Percentiles rank a stretch among this genome's conserved stretches.
These are phyloP conservation scores for Monilinia aucupariae DNA, from an alignment of 2,329 filamentous ascomycete species.

Conservation along the genomic window DNA sequence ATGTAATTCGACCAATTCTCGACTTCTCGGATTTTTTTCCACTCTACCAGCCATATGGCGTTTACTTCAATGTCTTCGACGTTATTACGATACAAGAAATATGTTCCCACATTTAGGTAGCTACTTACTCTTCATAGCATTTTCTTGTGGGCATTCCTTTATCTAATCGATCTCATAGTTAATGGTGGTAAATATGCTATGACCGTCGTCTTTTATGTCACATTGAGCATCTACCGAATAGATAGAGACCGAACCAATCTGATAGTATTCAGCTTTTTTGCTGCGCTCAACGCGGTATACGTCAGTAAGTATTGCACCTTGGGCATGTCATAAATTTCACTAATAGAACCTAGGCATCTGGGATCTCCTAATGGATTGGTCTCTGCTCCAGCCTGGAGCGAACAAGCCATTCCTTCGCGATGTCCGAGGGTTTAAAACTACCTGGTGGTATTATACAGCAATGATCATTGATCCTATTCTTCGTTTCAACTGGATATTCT, in stretches of 20 bases:
- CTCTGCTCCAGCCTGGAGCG: conserved; percentile 72
- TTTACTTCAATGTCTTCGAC: conserved; percentile 81
- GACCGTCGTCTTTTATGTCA: conserved; percentile 74
- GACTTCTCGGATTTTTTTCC: conserved; percentile 78
- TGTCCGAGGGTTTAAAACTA: conserved; percentile 69
- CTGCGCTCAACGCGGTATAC: conserved; percentile 77
- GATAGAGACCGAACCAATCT: conserved; percentile 50
- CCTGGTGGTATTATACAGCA: conserved; percentile 80
- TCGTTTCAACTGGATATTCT: conserved; percentile 92
- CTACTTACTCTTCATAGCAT: neutral
- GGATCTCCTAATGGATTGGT: conserved; percentile 97
- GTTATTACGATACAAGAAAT: conserved; percentile 81
- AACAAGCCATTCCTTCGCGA: conserved; percentile 66
- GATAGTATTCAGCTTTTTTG: conserved; percentile 73
- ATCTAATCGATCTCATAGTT: conserved; percentile 38
- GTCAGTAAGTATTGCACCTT: conserved; percentile 50
- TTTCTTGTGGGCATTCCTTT: too few species aligned
- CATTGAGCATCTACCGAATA: conserved; percentile 79
- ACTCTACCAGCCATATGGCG: conserved; percentile 85
- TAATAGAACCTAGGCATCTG: conserved; percentile 56
- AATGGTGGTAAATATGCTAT: conserved; percentile 90
- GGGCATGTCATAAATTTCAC: neutral
- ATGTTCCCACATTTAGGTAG: conserved; percentile 73
- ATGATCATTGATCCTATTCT: conserved; percentile 80
- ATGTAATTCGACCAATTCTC: conserved; percentile 83